These are phyloP conservation scores for Blumeriella jaapii DNA, from an alignment of 2,329 filamentous ascomycete genomes.

Conservation along the genomic window DNA sequence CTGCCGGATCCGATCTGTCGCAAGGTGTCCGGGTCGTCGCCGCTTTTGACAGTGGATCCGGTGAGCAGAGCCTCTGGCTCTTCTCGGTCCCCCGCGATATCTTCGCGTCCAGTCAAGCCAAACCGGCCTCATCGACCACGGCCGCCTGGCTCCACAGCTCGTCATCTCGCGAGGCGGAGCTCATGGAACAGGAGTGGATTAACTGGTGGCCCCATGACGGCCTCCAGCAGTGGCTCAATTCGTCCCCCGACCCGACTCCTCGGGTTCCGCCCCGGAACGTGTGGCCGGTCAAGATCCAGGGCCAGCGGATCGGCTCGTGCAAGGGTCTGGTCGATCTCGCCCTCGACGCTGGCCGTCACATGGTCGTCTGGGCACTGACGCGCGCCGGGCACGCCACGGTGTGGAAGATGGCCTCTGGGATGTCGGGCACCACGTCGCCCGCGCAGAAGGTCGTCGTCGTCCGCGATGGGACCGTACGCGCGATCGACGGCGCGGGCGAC, in stretches of 20 bases:
- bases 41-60: slow-evolving; percentile 35
- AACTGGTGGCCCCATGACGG: slow-evolving; percentile 31
- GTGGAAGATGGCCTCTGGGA: slow-evolving; percentile 33
- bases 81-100: slow-evolving; percentile 50
- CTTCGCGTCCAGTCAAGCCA: slow-evolving; percentile 30
- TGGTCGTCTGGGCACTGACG: slow-evolving; percentile 28
- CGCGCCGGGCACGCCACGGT: slow-evolving; percentile 32
- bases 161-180: slow-evolving; percentile 9
- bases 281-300: slow-evolving; percentile 40
- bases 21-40: slow-evolving; percentile 48
- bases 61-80: slow-evolving; percentile 39
- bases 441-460: slow-evolving; percentile 14
- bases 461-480: slow-evolving; percentile 24
- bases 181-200: slow-evolving; percentile 23
- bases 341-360: slow-evolving; percentile 33
- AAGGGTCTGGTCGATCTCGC: slow-evolving; percentile 38
- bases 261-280: slow-evolving; percentile 19
- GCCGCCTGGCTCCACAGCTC: slow-evolving; percentile 7
- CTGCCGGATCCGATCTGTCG: slow-evolving; percentile 41
- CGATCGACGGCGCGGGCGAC: slow-evolving; percentile 13
- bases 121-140: slow-evolving; percentile 5
- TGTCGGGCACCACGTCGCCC: no score
- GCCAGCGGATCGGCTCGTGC: slow-evolving; percentile 36
- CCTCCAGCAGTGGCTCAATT: slow-evolving; percentile 27
- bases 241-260: slow-evolving; percentile 17